Percentiles rank a stretch among this genome's conserved stretches.
phyloP scores from a whole-genome alignment of 805 yeast species.

The Kregervanrija fluxuum region DNA sequence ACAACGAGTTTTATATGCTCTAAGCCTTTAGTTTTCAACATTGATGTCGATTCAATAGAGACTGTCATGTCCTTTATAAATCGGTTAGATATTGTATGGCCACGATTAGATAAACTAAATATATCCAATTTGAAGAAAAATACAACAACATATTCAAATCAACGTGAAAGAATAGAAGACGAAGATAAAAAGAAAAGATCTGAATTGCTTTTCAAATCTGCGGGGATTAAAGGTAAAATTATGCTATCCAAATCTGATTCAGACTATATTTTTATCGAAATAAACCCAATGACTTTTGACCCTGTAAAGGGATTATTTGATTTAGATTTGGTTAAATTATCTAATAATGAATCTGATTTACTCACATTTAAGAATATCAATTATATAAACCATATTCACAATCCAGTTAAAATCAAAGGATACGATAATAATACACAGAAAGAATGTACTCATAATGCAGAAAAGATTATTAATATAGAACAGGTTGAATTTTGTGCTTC shows the following conservation, averaged over 20 bases:
- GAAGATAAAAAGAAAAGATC: not conserved
- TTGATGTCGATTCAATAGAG: conserved; percentile 11
- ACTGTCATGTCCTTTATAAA: conserved; percentile 7
- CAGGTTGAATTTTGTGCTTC: conserved; percentile 5
- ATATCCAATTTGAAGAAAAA: not conserved
- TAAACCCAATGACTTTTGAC: conserved; percentile 1
- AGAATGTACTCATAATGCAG: conserved; percentile 3
- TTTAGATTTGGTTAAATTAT: not conserved
- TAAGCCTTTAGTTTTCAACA: conserved; percentile 29
- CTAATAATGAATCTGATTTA: not conserved
- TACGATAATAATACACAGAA: conserved; percentile 19
- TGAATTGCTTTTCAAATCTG: not conserved
- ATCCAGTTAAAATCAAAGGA: conserved; percentile 11
- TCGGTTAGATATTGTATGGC: conserved; percentile 11
- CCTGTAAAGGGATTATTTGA: not conserved
- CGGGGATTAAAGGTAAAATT: not conserved
- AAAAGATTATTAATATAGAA: conserved; percentile 6
- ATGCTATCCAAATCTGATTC: not conserved
- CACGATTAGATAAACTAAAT: not conserved
- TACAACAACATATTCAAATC: not conserved
- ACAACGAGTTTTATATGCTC: conserved; percentile 35
- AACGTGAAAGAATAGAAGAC: not conserved
- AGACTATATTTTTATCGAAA: not conserved
- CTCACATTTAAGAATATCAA: conserved; percentile 17
- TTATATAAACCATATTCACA: not conserved